Evolutionary conservation across 169 alveolate genomes (phyloP).

Genomic region (Cardiosporidium cionae): DNA sequence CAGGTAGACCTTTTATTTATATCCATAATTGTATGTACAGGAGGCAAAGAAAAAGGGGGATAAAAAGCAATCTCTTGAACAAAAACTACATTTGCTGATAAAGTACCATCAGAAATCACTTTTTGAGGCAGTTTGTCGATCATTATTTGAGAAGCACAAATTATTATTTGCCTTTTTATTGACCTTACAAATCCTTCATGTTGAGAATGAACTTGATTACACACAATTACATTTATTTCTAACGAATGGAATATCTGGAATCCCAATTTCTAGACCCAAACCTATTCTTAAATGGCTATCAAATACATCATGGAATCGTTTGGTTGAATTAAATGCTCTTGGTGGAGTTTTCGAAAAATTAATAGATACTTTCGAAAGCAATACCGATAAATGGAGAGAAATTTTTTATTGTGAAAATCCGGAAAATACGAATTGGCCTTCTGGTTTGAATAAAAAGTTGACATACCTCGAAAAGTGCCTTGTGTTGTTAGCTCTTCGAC

Average conservation of each 20-base stretch:
- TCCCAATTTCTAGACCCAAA: not conserved
- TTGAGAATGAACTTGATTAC: conserved; percentile 47
- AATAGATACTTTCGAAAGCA: conserved; percentile 40
- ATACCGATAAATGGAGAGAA: conserved; percentile 52
- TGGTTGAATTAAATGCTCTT: conserved; percentile 23
- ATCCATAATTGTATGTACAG: conserved; percentile 42
- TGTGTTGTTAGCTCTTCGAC: conserved; percentile 75
- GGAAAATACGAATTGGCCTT: conserved; percentile 50
- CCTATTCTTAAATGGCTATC: conserved; percentile 22
- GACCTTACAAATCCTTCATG: conserved; percentile 57
- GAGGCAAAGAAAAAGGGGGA: conserved; percentile 53
- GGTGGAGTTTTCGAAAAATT: conserved; percentile 21
- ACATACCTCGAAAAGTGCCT: conserved; percentile 65
- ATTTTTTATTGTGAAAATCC: conserved; percentile 65
- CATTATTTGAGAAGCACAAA: conserved; percentile 75
- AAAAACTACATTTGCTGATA: no score
- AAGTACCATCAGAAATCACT: conserved; percentile 42
- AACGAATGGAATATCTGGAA: conserved; percentile 21
- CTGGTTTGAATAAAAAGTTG: conserved; percentile 44
- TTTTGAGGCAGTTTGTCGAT: conserved; percentile 67
- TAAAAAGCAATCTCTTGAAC: conserved; percentile 48
- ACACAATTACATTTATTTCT: conserved; percentile 21
- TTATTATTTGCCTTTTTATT: conserved; percentile 72
- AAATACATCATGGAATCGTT: conserved; percentile 25
- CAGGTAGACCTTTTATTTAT: not conserved